Conservation (phyloP, 768 basidiomycete species). For the Chalciporus piperatus region DNA sequence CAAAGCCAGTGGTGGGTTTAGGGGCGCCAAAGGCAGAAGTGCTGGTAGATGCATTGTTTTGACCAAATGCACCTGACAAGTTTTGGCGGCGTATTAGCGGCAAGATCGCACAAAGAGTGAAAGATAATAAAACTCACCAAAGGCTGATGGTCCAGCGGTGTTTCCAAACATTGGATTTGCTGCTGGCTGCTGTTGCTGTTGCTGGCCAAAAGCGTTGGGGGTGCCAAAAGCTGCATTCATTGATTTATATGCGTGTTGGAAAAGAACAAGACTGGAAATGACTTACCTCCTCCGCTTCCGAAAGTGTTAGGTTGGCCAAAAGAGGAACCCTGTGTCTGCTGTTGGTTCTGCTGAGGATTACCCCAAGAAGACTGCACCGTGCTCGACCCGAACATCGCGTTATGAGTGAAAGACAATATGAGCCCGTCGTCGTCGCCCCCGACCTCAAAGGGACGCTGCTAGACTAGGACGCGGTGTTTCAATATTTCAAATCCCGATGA, state of each 20-base stretch:
- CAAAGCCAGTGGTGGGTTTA: constrained; percentile 75
- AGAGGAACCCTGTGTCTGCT: constrained; percentile 48
- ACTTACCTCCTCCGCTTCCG: constrained; percentile 45
- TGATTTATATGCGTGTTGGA: constrained; percentile 18
- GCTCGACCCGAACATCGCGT: constrained; percentile 59
- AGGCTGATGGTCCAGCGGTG: constrained; percentile 31
- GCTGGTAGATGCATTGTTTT: constrained; percentile 36
- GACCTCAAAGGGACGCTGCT: constrained; percentile 9
- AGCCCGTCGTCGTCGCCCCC: constrained; percentile 25
- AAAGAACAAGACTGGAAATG: constrained; percentile 28
- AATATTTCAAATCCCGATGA: constrained; percentile 16
- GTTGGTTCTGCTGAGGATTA: constrained; percentile 63
- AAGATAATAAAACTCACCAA: constrained; percentile 30
- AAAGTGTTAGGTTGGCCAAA: constrained; percentile 73
- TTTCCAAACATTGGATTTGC: constrained; percentile 83
- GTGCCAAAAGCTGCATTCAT: constrained; percentile 51
- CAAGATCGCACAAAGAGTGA: constrained; percentile 1
- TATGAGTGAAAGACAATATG: constrained; percentile 11
- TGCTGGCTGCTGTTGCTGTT: constrained; percentile 59
- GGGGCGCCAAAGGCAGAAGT: constrained; percentile 57
- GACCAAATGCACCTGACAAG: constrained; percentile 38
- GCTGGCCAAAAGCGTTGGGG: constrained; percentile 59
- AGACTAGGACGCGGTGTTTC: constrained; percentile 19
- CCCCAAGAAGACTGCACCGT: constrained; percentile 63
- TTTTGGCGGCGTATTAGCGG: constrained; percentile 6